Evolutionary conservation across 2,329 filamentous ascomycete genomes (phyloP).

Genomic region (Ophiostoma himal-ulmi): DNA sequence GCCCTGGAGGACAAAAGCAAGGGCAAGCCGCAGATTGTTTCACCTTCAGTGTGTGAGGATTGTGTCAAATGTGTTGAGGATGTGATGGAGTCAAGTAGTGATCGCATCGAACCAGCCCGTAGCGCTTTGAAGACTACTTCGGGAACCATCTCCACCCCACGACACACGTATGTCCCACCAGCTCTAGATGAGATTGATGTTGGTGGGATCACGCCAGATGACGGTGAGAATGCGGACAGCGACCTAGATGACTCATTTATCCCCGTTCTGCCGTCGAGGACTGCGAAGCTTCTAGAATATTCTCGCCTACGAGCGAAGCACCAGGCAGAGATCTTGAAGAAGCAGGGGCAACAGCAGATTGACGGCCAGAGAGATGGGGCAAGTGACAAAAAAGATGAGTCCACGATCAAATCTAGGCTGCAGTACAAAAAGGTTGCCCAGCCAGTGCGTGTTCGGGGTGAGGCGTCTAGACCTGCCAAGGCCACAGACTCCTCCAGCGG

Average conservation of each 20-base stretch:
- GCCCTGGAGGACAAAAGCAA: not conserved
- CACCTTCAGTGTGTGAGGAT: not conserved
- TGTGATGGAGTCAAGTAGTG: not conserved
- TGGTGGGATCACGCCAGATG: conserved; percentile 18
- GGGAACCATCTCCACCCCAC: not conserved
- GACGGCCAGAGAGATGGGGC: not conserved
- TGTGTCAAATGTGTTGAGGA: not conserved
- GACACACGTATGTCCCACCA: no score
- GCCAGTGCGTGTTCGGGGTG: not conserved
- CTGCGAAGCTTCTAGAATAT: conserved; percentile 18
- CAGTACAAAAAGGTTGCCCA: not conserved
- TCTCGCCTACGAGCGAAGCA: conserved; percentile 11
- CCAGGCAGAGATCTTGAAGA: not conserved
- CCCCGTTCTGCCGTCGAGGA: conserved; percentile 3
- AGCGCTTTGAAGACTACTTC: not conserved
- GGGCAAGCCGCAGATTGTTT: not conserved
- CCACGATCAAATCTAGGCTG: not conserved
- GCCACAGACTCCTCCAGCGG: not conserved
- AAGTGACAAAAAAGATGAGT: not conserved
- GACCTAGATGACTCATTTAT: conserved; percentile 19
- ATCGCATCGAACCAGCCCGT: not conserved
- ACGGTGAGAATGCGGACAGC: not conserved
- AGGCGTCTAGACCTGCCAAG: not conserved
- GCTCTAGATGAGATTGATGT: conserved; percentile 5
- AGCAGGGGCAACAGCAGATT: not conserved